These are phyloP conservation scores for Funneliformis caledonium DNA, from an alignment of 371 early-diverging fungal species.

Conservation along the genomic window DNA sequence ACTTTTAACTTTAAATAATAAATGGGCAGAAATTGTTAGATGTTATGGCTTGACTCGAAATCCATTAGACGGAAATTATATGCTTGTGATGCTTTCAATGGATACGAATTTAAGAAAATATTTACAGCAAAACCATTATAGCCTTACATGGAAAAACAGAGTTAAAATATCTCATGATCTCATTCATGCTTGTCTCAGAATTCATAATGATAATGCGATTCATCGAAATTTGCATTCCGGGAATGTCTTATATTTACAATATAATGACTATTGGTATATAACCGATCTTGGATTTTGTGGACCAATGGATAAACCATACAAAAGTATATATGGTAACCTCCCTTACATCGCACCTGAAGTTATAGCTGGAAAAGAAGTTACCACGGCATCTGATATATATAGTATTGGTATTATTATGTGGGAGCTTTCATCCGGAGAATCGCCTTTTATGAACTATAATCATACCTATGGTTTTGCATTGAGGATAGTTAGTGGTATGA, in stretches of 20 bases:
- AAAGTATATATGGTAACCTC: slow-evolving; percentile 15
- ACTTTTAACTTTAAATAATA: no score
- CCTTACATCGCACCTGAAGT: slow-evolving; percentile 30
- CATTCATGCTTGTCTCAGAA: not conserved
- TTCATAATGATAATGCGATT: not conserved
- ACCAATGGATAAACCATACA: not conserved
- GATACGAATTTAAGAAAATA: no score
- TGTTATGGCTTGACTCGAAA: no score
- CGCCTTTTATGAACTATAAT: not conserved
- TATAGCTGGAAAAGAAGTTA: not conserved
- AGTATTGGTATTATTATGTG: slow-evolving; percentile 36
- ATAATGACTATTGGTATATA: not conserved
- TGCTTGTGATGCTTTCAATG: no score
- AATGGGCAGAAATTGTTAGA: no score
- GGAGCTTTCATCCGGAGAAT: not conserved
- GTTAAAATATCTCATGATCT: no score
- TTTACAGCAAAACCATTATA: no score
- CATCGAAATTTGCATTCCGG: slow-evolving; percentile 33
- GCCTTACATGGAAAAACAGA: no score
- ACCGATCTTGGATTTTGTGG: slow-evolving; percentile 25
- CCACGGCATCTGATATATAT: slow-evolving; percentile 8
- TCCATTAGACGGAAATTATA: no score
- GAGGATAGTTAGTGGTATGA: not conserved
- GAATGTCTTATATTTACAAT: not conserved
- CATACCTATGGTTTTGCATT: not conserved